These are phyloP conservation scores for Pachysandra terminalis DNA, from an alignment of 164 flowering plant species.

Conservation along the genomic window DNA sequence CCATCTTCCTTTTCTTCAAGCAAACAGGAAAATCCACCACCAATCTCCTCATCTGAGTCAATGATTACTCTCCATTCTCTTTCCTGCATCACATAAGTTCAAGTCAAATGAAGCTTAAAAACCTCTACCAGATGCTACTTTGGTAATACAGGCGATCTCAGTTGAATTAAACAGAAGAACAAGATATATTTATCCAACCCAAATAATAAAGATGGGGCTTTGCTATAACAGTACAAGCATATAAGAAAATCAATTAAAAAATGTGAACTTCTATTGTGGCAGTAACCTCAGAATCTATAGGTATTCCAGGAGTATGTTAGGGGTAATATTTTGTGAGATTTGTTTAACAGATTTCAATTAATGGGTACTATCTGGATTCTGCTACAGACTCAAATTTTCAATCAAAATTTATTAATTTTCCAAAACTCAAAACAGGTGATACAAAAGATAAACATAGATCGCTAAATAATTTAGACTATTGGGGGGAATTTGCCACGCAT, in stretches of 20 bases:
- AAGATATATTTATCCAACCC: neutral
- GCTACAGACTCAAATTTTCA: neutral
- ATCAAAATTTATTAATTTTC: neutral
- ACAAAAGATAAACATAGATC: too few species aligned
- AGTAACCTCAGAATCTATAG: neutral
- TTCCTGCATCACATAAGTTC: conserved; percentile 35
- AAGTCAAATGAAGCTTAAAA: conserved; percentile 6
- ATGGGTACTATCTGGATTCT: neutral
- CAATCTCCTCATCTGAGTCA: conserved; percentile 72
- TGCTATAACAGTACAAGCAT: too few species aligned
- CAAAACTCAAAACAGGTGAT: neutral
- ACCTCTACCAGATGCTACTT: neutral
- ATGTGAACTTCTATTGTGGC: too few species aligned
- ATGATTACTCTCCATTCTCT: conserved; percentile 33
- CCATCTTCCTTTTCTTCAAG: conserved; percentile 50
- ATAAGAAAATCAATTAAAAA: too few species aligned
- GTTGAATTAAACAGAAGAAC: neutral
- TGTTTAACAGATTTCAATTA: too few species aligned
- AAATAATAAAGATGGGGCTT: neutral
- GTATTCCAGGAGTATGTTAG: neutral
- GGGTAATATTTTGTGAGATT: neutral
- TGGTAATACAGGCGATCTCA: neutral
- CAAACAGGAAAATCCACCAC: conserved; percentile 48
- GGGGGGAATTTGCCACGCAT: too few species aligned
- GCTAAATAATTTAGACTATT: too few species aligned